phyloP scores from a whole-genome alignment of 2,329 filamentous ascomycete genomes.

The Colletotrichum sp. region DNA sequence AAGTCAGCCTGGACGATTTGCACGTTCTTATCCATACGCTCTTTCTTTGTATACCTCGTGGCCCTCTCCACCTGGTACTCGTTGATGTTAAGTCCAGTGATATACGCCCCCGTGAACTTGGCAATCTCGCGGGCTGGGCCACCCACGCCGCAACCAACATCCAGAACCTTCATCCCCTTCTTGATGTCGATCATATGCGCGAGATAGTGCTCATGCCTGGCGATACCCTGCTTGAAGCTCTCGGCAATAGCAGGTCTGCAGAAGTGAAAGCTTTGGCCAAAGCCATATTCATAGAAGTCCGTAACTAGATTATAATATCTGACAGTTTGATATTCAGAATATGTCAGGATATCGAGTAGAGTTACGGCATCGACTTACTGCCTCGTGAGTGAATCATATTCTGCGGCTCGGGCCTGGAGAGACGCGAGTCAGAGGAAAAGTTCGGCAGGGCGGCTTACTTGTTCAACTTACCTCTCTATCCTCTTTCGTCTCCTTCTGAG shows the following conservation, averaged over 20 bases:
- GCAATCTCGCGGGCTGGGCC: slow-evolving; percentile 95
- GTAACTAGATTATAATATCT: slow-evolving; percentile 98
- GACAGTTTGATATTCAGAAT: neutral
- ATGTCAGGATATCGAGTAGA: neutral
- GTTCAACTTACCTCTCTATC: slow-evolving; percentile 70
- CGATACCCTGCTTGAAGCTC: slow-evolving; percentile 88
- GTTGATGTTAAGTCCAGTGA: slow-evolving; percentile 96
- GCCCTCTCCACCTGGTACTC: slow-evolving; percentile 98
- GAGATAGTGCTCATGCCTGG: slow-evolving; percentile 97
- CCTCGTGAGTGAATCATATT: slow-evolving; percentile 92
- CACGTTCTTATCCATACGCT: slow-evolving; percentile 80
- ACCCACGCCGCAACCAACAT: slow-evolving; percentile 96
- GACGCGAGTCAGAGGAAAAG: neutral
- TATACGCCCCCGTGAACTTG: slow-evolving; percentile 89
- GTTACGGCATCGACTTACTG: slow-evolving; percentile 65
- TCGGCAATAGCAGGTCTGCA: slow-evolving; percentile 90
- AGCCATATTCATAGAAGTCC: slow-evolving; percentile 95
- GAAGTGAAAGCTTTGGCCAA: slow-evolving; percentile 97
- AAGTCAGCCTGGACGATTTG: slow-evolving; percentile 95
- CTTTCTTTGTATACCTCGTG: slow-evolving; percentile 81
- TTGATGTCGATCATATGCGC: slow-evolving; percentile 87
- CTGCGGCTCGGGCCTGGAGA: slow-evolving; percentile 72
- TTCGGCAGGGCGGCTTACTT: neutral
- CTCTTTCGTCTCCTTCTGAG: slow-evolving; percentile 80
- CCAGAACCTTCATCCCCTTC: slow-evolving; percentile 87